These are phyloP conservation scores for Phaeosphaeria sp. DNA, from an alignment of 2,329 filamentous ascomycete genomes.

Conservation along the genomic window DNA sequence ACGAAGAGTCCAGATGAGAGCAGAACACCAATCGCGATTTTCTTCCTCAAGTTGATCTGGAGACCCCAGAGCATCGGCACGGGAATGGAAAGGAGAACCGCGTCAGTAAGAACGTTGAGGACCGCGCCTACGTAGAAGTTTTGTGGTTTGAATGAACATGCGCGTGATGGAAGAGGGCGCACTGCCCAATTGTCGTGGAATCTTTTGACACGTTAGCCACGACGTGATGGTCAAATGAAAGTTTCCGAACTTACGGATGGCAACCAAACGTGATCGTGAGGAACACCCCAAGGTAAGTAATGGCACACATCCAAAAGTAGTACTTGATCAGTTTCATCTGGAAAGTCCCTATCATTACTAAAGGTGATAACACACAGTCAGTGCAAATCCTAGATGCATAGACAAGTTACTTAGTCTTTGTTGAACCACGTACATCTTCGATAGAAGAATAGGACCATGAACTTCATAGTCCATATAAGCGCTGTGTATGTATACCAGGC, in stretches of 20 bases:
- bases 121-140: neutral
- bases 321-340: neutral
- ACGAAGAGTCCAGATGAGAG: neutral
- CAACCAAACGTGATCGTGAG: neutral
- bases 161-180: neutral
- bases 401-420: neutral
- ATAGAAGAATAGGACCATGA: neutral
- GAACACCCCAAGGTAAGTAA: neutral
- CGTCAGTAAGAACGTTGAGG: neutral
- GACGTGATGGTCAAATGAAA: neutral
- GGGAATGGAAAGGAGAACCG: neutral
- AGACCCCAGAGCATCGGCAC: neutral
- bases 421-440: neutral
- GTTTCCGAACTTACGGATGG: neutral
- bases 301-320: neutral
- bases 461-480: neutral
- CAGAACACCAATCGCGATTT: neutral
- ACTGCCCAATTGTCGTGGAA: neutral
- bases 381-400: too few relatives aligned
- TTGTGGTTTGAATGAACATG: neutral
- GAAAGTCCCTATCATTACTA: neutral
- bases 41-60: neutral
- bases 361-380: neutral
- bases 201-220: neutral
- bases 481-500: neutral